These are phyloP conservation scores for Blastobotrys buckinghamii DNA, from an alignment of 1,139 yeast species.

Conservation along the genomic window DNA sequence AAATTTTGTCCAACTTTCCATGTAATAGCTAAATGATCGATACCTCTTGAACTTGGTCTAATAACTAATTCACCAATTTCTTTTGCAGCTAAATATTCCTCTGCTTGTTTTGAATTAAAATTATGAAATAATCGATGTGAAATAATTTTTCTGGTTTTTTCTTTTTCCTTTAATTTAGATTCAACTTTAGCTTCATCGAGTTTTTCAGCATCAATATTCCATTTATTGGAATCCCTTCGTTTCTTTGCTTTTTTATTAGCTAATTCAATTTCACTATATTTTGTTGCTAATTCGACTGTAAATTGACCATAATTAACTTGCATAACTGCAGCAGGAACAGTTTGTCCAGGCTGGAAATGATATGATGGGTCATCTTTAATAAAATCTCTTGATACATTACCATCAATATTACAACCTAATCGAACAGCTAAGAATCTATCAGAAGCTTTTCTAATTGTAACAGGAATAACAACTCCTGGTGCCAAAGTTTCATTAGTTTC, in stretches of 20 bases:
- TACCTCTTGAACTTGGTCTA: slow-evolving; percentile 89
- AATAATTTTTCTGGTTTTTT: slow-evolving; percentile 64
- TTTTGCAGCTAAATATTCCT: slow-evolving; percentile 83
- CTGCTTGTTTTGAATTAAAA: slow-evolving; percentile 83
- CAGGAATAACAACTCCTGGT: slow-evolving; percentile 73
- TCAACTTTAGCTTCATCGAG: slow-evolving; percentile 52
- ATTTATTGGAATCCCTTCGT: slow-evolving; percentile 52
- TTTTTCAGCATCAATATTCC: slow-evolving; percentile 80
- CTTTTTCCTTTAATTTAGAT: slow-evolving; percentile 43
- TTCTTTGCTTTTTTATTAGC: slow-evolving; percentile 36
- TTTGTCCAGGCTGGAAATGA: slow-evolving; percentile 58
- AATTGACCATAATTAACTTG: slow-evolving; percentile 67
- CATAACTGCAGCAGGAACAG: slow-evolving; percentile 75
- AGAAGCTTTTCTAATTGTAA: slow-evolving; percentile 51
- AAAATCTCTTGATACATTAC: slow-evolving; percentile 48
- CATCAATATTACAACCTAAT: slow-evolving; percentile 73
- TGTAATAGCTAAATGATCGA: slow-evolving; percentile 82
- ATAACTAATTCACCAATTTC: slow-evolving; percentile 90
- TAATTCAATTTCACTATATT: slow-evolving; percentile 57
- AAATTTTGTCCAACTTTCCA: slow-evolving; percentile 93
- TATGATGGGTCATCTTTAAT: slow-evolving; percentile 5
- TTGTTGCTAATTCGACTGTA: slow-evolving; percentile 65
- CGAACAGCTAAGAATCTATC: slow-evolving; percentile 49
- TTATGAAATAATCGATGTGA: slow-evolving; percentile 90
- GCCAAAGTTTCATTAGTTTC: slow-evolving; percentile 67